Evolutionary conservation across 306 rosid genomes (phyloP), one percentile per base, ranked within the genome.

Genomic region (Begonia peltatifolia): DNA sequence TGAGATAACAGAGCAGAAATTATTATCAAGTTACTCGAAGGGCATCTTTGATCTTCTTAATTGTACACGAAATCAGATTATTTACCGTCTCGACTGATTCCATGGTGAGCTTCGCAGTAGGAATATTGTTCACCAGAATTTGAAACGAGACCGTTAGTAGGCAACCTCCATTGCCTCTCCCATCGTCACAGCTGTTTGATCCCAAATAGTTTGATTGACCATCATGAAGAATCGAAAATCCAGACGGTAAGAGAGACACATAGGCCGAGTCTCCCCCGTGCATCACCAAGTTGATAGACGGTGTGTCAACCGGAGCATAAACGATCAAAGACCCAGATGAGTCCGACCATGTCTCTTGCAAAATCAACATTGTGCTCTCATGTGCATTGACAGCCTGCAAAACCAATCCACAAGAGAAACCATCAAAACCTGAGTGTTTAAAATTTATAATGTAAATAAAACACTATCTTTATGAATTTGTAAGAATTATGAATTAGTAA

Each of bases 291-390:
- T 73, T 71, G 42, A 86, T 65, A 2, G 87, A 73, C 9, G 76
- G 58, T 12, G 65, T 11, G 57, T 69, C 76, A n/a, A 90, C 75
- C 0, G 95, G 90, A 1, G 94, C 84, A 51, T 76, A 90, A 41
- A 90, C 94, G 0, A 90, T 54, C 69, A 74, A 58, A 1, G 97
- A 83, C 51, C 90, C 76, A 0, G 90, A 58, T 23, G 76, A 42
- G 20, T 90, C 97, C 0, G 65, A 72, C 90, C 85, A 82, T 0
- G 95, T 70, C 59, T 89, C 95, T 74, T 89, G 97, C 59, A 89
- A 58, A 48, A 72, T 70, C 13, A 82, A 68, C 84, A 65, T 71
- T 18, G 59, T 72, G 68, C 46, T 65, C 23, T 76, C 86, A 14
- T 71, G 75, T 10, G 68, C 63, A 46, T 68, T 67, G 9, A 41